Evolutionary conservation across 352 stramenopile genomes (phyloP), one percentile per base, ranked within the genome.

Genomic region (Globisporangium megalacanthum): DNA sequence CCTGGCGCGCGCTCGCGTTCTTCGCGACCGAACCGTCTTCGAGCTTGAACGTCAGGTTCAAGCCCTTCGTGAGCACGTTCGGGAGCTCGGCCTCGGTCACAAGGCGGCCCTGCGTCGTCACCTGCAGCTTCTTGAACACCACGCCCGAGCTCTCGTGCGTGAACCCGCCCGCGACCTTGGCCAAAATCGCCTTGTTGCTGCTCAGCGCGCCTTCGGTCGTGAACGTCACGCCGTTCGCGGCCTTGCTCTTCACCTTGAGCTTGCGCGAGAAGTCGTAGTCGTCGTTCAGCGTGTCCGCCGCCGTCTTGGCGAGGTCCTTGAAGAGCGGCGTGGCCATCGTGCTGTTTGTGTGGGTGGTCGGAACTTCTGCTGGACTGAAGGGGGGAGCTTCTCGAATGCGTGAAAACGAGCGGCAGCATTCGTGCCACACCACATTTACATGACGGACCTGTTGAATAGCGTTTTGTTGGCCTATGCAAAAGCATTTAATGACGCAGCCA

Each of bases 261-360:
- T 95, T 95, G 69, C 86, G 86, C 51, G 77, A 89, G 74, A 85
- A 95, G 76, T 95, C 86, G 60, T 95, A 95, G 79, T 95, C 86
- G 52, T 95, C 86, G 49, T 77, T 77, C 45, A 94, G 81, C n/a
- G 86, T 77, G 65, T 88, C 84, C 73, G 91, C 80, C 25, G 80
- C 82, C 53, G 77, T 94, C 73, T 92, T 94, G 70, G 79, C 75
- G 33, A 94, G 75, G 69, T 94, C 84, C 70, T 94, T 94, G 75
- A 84, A 94, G 49, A 91, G 75, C 46, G 81, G 88, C 71, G 52
- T 76, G 31, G 89, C 82, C 79, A 90, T 83, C 25, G 76, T 54
- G 22, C 73, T 83, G 70, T 85, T 88, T n/a, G n/a, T n/a, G n/a
- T n/a, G n/a, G n/a, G n/a, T n/a, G n/a, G n/a, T n/a, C n/a, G n/a